A percentile compares a stretch with the other conserved stretches of the same genome.
Conservation (phyloP, 2,329 filamentous ascomycete species). For the Didymella exigua region DNA sequence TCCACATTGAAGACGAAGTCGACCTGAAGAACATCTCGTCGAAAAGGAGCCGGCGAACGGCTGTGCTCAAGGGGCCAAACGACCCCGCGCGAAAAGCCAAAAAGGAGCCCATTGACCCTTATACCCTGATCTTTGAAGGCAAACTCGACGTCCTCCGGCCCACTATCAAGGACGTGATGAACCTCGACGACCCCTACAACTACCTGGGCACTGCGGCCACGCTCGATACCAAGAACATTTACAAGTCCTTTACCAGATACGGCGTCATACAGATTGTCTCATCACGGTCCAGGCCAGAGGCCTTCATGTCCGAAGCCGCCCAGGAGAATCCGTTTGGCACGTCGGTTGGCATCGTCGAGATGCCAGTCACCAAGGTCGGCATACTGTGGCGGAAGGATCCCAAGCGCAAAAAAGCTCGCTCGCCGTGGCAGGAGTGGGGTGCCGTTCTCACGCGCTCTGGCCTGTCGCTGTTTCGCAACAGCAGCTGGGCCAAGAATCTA, state of each 20-base stretch:
- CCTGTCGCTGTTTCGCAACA: conserved; percentile 94
- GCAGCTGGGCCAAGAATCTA: conserved; percentile 86
- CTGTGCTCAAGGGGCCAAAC: conserved; percentile 60
- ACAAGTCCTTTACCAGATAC: conserved; percentile 88
- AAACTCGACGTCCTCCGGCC: conserved; percentile 84
- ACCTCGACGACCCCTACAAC: conserved; percentile 87
- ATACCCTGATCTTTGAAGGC: conserved; percentile 89
- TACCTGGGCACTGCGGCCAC: conserved; percentile 79
- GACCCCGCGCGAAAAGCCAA: conserved; percentile 69
- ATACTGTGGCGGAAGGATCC: conserved; percentile 91
- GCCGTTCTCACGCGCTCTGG: conserved; percentile 96
- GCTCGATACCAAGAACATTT: conserved; percentile 80
- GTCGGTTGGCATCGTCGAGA: conserved; percentile 86
- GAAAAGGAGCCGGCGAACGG: conserved; percentile 72
- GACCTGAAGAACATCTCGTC: conserved; percentile 75
- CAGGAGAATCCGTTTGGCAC: conserved; percentile 84
- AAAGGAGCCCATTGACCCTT: conserved; percentile 92
- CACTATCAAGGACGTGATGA: conserved; percentile 88
- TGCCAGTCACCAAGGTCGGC: conserved; percentile 96
- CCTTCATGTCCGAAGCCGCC: conserved; percentile 89
- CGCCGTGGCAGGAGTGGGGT: conserved; percentile 99
- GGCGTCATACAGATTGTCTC: conserved; percentile 95
- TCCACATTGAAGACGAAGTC: conserved; percentile 92
- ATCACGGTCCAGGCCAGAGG: conserved; percentile 87
- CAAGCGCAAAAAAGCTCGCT: conserved; percentile 92